Evolutionary conservation across 345 rosid species (phyloP).

Genomic region (sweet orange (Citrus sinensis)): DNA sequence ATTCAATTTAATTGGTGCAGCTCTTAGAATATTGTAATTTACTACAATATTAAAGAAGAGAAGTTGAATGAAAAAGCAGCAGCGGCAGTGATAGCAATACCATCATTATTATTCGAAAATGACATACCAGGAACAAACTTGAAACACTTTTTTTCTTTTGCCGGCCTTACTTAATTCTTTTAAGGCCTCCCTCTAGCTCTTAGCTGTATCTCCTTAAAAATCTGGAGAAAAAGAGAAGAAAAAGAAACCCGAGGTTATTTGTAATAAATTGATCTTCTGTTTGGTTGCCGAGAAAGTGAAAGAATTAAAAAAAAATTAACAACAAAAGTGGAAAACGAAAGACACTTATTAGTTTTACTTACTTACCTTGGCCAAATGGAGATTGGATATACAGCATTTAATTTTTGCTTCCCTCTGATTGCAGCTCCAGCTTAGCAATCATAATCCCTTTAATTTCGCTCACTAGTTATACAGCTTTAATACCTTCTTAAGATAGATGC

Average conservation of each 20-base stretch:
- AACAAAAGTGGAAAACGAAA: background rate
- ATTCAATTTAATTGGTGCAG: no score
- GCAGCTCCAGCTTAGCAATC: background rate
- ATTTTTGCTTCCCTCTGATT: no score
- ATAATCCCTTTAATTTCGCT: background rate
- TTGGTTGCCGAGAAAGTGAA: background rate
- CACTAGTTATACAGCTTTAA: background rate
- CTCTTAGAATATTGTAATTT: no score
- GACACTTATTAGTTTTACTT: no score
- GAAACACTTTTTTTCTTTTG: background rate
- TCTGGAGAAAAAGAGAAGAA: background rate
- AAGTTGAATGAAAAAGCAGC: no score
- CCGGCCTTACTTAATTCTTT: background rate
- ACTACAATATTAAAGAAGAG: background rate
- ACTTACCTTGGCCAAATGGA: no score
- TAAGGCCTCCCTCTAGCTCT: constrained; percentile 1
- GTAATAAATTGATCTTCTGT: background rate
- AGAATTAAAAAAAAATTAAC: no score
- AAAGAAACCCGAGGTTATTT: no score
- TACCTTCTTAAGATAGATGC: background rate
- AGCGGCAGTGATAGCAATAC: background rate
- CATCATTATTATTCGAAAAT: constrained; percentile 45
- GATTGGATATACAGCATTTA: no score
- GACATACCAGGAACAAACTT: constrained; percentile 36
- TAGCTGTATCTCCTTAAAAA: constrained; percentile 24